Conservation (phyloP, 306 rosid genomes). For the Rosa lucieae region DNA sequence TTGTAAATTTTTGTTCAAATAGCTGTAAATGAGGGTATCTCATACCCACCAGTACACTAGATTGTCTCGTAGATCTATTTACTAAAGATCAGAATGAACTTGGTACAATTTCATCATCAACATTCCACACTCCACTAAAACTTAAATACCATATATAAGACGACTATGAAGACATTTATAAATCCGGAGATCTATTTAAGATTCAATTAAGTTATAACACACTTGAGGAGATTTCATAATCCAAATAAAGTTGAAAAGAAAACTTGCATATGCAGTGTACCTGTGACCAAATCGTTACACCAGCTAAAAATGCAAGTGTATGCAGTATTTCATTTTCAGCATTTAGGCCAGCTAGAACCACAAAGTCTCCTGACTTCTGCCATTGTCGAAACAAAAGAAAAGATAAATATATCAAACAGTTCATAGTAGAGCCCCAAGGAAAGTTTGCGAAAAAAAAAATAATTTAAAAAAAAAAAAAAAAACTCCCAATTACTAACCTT, state of each 20-base stretch:
- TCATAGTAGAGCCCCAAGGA: no score
- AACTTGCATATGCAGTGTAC: slow-evolving; percentile 34
- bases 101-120: no score
- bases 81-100: not conserved
- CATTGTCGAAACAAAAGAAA: slow-evolving; percentile 25
- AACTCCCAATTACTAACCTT: slow-evolving; percentile 58
- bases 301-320: slow-evolving; percentile 80
- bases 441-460: not conserved
- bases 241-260: not conserved
- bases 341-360: slow-evolving; percentile 59
- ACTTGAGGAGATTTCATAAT: not conserved
- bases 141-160: not conserved
- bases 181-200: not conserved
- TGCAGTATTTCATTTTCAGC: slow-evolving; percentile 90
- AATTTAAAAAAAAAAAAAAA: no score
- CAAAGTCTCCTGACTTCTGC: slow-evolving; percentile 83
- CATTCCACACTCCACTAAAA: not conserved
- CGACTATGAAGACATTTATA: not conserved
- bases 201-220: not conserved
- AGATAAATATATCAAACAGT: not conserved
- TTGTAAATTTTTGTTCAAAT: no score
- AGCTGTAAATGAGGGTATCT: no score
- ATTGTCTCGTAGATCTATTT: not conserved
- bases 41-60: no score
- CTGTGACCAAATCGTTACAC: slow-evolving; percentile 92